Evolutionary conservation across 2,329 filamentous ascomycete genomes (phyloP).

Genomic region (Fusarium neocosmosporiellum): DNA sequence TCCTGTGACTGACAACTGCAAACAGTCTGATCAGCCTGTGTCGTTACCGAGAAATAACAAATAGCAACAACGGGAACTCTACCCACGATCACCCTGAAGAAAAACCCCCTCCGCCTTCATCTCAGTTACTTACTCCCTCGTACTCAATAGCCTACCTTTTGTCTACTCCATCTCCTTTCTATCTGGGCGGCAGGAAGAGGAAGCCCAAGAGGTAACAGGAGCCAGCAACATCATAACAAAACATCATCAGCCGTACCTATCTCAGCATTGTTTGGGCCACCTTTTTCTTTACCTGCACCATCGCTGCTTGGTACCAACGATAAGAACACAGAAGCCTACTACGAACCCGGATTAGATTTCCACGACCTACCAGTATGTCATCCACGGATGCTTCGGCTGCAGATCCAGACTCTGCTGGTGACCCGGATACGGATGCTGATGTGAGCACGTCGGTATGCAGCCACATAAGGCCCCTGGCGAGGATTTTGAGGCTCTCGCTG

Average conservation of each 20-base stretch:
- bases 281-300: background rate
- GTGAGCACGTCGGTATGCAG: background rate
- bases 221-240: background rate
- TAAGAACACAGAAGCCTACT: background rate
- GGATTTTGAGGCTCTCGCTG: background rate
- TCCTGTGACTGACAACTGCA: background rate
- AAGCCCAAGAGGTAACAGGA: background rate
- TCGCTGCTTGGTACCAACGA: background rate
- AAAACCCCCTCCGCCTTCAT: background rate
- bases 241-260: background rate
- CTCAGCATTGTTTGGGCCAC: background rate
- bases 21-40: background rate
- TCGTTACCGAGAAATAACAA: background rate
- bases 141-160: background rate
- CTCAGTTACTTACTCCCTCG: background rate
- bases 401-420: background rate
- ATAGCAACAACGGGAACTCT: background rate
- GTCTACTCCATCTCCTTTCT: background rate
- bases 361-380: background rate
- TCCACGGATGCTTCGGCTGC: background rate
- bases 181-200: background rate
- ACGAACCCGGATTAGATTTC: background rate
- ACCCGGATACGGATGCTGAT: no score
- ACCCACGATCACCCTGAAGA: background rate
- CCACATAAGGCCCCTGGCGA: background rate